Evolutionary conservation across 73 alveolate species (phyloP).

Genomic region (Paramecium bursaria): DNA sequence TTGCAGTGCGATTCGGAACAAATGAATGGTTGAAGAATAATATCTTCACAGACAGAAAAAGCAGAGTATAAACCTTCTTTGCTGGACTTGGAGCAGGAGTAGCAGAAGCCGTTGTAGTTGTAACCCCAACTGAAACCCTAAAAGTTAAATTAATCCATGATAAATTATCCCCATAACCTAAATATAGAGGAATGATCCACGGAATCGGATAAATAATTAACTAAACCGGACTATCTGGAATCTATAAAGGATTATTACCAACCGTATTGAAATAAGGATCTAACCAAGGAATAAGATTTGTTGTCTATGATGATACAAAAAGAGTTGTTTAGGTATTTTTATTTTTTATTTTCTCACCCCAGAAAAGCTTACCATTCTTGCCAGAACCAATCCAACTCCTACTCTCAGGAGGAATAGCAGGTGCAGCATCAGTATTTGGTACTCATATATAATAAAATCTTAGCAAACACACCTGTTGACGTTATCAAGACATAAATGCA

Average conservation of each 20-base stretch:
- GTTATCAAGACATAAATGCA: constrained; percentile 88
- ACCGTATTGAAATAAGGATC: constrained; percentile 89
- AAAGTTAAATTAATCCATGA: constrained; percentile 91
- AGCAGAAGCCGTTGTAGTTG: constrained; percentile 89
- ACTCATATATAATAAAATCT: background rate
- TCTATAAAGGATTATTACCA: constrained; percentile 86
- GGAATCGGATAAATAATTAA: constrained; percentile 84
- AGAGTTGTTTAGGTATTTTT: constrained; percentile 62
- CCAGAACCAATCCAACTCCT: constrained; percentile 54
- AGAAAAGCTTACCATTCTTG: constrained; percentile 21
- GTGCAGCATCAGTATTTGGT: constrained; percentile 84
- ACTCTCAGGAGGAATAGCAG: constrained; percentile 93
- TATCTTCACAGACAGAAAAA: constrained; percentile 76
- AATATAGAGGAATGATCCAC: constrained; percentile 86
- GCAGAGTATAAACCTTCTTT: constrained; percentile 76
- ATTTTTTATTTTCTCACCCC: background rate
- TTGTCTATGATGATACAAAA: constrained; percentile 85
- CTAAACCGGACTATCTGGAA: constrained; percentile 82
- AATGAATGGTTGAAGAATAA: constrained; percentile 76
- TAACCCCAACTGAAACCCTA: constrained; percentile 94
- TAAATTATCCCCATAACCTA: constrained; percentile 81
- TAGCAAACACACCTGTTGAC: constrained; percentile 88
- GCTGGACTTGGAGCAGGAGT: constrained; percentile 95
- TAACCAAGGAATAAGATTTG: constrained; percentile 90
- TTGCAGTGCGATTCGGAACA: constrained; percentile 88